These are phyloP conservation scores for Vaccinium vitisidaea DNA, from an alignment of 148 eudicot genomes.

Conservation along the genomic window DNA sequence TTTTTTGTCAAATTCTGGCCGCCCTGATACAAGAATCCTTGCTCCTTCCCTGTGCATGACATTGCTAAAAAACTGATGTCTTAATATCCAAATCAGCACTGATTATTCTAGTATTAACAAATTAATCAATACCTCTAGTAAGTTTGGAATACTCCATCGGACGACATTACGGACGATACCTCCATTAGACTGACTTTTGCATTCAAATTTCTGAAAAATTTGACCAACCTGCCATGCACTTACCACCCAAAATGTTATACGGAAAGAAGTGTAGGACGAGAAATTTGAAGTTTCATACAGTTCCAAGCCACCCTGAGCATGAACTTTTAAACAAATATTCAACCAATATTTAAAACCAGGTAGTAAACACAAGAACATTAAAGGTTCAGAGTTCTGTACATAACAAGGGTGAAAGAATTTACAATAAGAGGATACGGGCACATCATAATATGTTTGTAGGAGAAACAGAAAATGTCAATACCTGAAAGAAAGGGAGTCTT, in stretches of 20 bases:
- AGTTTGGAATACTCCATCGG: constrained; percentile 71
- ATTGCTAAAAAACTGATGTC: background rate
- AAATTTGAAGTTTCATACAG: background rate
- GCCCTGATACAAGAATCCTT: no score
- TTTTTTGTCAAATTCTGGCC: no score
- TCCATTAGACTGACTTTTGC: constrained; percentile 43
- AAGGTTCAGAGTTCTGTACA: background rate
- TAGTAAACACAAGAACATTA: background rate
- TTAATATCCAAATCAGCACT: background rate
- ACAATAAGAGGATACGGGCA: background rate
- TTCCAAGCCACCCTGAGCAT: background rate
- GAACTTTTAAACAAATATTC: background rate
- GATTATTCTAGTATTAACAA: background rate
- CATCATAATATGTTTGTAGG: background rate
- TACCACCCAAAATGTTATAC: background rate
- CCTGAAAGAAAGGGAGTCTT: constrained; percentile 80
- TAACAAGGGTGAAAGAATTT: no score
- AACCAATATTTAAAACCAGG: background rate
- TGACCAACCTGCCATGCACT: constrained; percentile 66
- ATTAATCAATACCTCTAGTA: constrained; percentile 57
- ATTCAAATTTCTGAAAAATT: constrained; percentile 91
- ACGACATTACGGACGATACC: constrained; percentile 79
- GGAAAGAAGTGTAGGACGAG: background rate
- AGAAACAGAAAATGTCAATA: constrained; percentile 8
- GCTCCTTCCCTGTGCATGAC: background rate